Evolutionary conservation across 495 filamentous ascomycete species (phyloP).

Genomic region (Mycothermus thermophilus): DNA sequence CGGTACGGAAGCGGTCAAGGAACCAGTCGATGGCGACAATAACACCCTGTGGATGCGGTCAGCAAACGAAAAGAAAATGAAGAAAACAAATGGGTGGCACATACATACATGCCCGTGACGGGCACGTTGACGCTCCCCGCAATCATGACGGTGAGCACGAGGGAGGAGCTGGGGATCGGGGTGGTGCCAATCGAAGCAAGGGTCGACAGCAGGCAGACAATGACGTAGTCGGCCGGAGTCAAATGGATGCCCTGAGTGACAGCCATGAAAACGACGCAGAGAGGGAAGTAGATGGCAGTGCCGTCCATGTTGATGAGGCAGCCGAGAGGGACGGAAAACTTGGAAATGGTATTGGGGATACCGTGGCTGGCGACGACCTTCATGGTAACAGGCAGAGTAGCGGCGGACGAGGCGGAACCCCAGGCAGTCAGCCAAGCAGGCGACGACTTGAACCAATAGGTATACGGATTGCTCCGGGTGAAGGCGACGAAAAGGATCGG

Average conservation of each 20-base stretch:
- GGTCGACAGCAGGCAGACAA: slow-evolving; percentile 19
- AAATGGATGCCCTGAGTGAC: slow-evolving; percentile 18
- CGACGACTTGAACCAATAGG: slow-evolving; percentile 16
- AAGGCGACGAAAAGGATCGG: slow-evolving; percentile 16
- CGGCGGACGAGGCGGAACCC: slow-evolving; percentile 18
- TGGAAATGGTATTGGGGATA: slow-evolving; percentile 11
- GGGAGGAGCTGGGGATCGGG: slow-evolving; percentile 20
- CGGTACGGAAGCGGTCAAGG: slow-evolving; percentile 20
- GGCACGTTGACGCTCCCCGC: slow-evolving; percentile 16
- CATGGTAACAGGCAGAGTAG: slow-evolving; percentile 18
- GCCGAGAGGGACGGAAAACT: slow-evolving; percentile 18
- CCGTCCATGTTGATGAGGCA: slow-evolving; percentile 25
- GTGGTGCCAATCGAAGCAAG: slow-evolving; percentile 23
- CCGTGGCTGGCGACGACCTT: slow-evolving; percentile 6
- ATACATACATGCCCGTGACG: slow-evolving; percentile 20
- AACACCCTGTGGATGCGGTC: slow-evolving; percentile 1
- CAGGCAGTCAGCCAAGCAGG: slow-evolving; percentile 20
- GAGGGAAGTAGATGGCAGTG: slow-evolving; percentile 20
- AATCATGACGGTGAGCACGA: slow-evolving; percentile 24
- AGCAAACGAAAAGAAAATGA: not conserved
- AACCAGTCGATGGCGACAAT: slow-evolving; percentile 22
- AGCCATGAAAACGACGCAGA: slow-evolving; percentile 20
- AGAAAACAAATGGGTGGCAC: not conserved
- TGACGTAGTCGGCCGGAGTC: slow-evolving; percentile 15
- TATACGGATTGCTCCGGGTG: slow-evolving; percentile 13